Evolutionary conservation across 352 stramenopile species (phyloP), one percentile per base, ranked within the genome.

Genomic region (Aphanomyces astaci): DNA sequence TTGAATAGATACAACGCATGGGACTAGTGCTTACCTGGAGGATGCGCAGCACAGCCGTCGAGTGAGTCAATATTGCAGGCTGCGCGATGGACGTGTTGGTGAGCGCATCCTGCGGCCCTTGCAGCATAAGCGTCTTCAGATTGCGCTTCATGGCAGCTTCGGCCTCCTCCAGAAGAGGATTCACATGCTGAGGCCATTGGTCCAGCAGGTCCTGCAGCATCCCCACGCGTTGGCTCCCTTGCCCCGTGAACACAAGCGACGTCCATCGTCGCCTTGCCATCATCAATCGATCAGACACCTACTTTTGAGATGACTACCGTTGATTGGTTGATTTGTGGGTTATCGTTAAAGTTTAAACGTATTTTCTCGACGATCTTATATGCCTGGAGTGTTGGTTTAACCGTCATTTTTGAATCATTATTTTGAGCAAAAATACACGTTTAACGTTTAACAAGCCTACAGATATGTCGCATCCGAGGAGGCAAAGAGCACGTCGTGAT

Each of bases 161-260:
- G 9, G 84, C 86, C 67, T 94, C 87, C 24, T 89, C 81, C n/a
- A 92, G 71, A 51, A 83, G 75, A 46, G 86, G 76, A 17, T 75
- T 69, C 5, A 82, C 75, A 22, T 82, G 48, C 31, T 75, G 79
- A 46, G 76, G 76, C 83, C 87, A 96, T 36, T 84, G 77, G n/a
- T 76, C 71, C 36, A 92, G 74, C 69, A 94, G 73, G 48, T 93
- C 86, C 57, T 78, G 81, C 11, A 73, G 77, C 84, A 94, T 94
- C 40, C 87, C 86, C 40, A 84, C 83, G 60, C 81, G 75, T 72
- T 96, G 87, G 63, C 79, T 90, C 71, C 87, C 87, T 70, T 96
- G 87, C 0, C 87, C 87, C 19, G 87, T 86, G 73, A 94, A 96
- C 72, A 91, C 80, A 31, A 93, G 82, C 67, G 79, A 82, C 25